Evolutionary conservation across 805 yeast species (phyloP).

Genomic region (Ascoidea rubescens): DNA sequence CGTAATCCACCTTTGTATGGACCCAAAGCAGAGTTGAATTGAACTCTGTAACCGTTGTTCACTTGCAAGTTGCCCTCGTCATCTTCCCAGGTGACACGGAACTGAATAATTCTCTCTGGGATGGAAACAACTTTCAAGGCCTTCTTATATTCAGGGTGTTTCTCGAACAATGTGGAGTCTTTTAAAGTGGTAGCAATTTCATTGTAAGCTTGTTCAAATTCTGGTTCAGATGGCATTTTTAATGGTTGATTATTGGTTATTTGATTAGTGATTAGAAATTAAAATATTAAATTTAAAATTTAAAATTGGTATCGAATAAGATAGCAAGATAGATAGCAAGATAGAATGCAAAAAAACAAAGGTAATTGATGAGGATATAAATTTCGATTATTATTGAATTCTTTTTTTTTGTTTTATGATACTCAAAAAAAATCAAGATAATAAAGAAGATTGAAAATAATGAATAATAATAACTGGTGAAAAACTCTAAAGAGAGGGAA

Average conservation of each 20-base stretch:
- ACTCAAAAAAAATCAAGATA: too few relatives aligned
- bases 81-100: conserved; percentile 97
- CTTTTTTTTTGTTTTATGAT: too few relatives aligned
- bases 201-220: conserved; percentile 96
- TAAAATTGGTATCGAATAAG: too few relatives aligned
- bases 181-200: conserved; percentile 81
- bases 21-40: conserved; percentile 95
- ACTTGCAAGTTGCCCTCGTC: conserved; percentile 86
- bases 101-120: conserved; percentile 93
- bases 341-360: too few relatives aligned
- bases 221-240: conserved; percentile 52
- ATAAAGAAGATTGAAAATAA: too few relatives aligned
- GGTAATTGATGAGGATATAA: too few relatives aligned
- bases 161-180: conserved; percentile 80
- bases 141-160: conserved; percentile 81
- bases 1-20: conserved; percentile 99
- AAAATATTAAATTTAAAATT: too few relatives aligned
- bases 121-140: conserved; percentile 82
- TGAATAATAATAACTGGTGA: too few relatives aligned
- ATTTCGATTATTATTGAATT: too few relatives aligned
- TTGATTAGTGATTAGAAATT: too few relatives aligned
- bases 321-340: too few relatives aligned
- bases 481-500: too few relatives aligned
- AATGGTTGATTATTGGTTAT: background rate
- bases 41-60: conserved; percentile 96